Percentiles rank a stretch among this genome's conserved stretches.
These are phyloP conservation scores for Stephania yunnanensis DNA, from an alignment of 164 flowering plant species.

Conservation along the genomic window DNA sequence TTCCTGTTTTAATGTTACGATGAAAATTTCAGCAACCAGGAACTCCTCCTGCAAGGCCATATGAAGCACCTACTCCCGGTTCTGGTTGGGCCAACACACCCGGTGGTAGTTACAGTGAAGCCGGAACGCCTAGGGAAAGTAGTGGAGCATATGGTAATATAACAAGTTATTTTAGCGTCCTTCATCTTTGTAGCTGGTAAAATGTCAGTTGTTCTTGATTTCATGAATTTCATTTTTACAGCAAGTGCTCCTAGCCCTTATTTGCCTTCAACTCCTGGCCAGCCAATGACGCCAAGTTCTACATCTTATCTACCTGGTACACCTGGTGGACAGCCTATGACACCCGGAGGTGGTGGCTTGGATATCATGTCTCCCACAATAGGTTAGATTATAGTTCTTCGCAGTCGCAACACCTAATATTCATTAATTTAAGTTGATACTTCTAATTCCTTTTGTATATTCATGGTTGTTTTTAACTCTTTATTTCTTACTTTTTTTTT, in stretches of 20 bases:
- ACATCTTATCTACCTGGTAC: slow-evolving; percentile 88
- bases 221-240: slow-evolving; percentile 20
- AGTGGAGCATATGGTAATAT: slow-evolving; percentile 69
- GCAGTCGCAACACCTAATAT: neutral
- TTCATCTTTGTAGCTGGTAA: neutral
- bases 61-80: slow-evolving; percentile 99
- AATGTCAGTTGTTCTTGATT: neutral
- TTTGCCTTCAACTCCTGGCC: slow-evolving; percentile 96
- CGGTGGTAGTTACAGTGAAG: slow-evolving; percentile 78
- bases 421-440: neutral
- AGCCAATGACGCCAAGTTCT: slow-evolving; percentile 93
- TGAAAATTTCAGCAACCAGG: slow-evolving; percentile 54
- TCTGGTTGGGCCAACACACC: slow-evolving; percentile 94
- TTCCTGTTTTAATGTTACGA: neutral
- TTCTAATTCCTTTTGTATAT: neutral
- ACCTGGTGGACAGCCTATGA: slow-evolving; percentile 99
- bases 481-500: neutral
- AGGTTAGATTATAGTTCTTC: slow-evolving; percentile 33
- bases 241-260: slow-evolving; percentile 98
- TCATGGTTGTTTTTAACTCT: neutral
- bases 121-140: slow-evolving; percentile 90
- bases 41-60: slow-evolving; percentile 82
- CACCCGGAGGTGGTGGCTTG: slow-evolving; percentile 92
- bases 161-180: neutral
- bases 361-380: slow-evolving; percentile 92